A percentile compares a stretch with the other conserved stretches of the same genome.
Conservation (phyloP, 2,329 filamentous ascomycete genomes). For the Aspergillus awamori region DNA sequence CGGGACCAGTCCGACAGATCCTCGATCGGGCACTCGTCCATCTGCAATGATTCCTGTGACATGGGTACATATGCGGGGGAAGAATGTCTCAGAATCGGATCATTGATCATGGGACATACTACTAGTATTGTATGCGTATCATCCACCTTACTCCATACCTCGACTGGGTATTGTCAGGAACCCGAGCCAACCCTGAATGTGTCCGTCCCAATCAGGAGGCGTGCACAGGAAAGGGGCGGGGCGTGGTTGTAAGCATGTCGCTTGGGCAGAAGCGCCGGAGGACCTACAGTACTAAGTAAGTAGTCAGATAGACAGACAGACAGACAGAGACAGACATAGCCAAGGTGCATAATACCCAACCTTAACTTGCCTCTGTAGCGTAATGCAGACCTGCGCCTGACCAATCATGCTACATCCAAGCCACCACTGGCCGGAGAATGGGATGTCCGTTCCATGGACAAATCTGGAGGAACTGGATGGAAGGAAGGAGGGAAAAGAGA, state of each 20-base stretch:
- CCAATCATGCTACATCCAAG: background rate
- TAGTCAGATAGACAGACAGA: background rate
- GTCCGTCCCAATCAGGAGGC: background rate
- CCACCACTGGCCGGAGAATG: background rate
- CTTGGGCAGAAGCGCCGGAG: background rate
- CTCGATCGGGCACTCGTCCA: constrained; percentile 36
- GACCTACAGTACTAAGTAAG: background rate
- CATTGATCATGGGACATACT: constrained; percentile 7
- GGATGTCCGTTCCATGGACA: background rate
- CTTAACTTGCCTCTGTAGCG: background rate
- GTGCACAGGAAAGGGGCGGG: background rate
- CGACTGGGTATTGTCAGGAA: background rate
- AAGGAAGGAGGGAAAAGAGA: background rate
- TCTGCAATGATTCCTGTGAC: constrained; percentile 6
- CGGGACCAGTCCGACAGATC: constrained; percentile 38
- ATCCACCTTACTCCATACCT: too few species aligned
- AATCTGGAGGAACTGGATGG: background rate
- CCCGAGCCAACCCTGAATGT: background rate
- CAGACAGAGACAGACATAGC: background rate
- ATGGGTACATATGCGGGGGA: constrained; percentile 6
- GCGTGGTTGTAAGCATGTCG: background rate
- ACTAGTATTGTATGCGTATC: background rate
- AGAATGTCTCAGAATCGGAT: background rate
- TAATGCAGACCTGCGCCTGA: background rate
- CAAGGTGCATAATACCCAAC: background rate